Conservation (phyloP, 192 early-diverging fungal genomes). For the Linnemannia elongata region DNA sequence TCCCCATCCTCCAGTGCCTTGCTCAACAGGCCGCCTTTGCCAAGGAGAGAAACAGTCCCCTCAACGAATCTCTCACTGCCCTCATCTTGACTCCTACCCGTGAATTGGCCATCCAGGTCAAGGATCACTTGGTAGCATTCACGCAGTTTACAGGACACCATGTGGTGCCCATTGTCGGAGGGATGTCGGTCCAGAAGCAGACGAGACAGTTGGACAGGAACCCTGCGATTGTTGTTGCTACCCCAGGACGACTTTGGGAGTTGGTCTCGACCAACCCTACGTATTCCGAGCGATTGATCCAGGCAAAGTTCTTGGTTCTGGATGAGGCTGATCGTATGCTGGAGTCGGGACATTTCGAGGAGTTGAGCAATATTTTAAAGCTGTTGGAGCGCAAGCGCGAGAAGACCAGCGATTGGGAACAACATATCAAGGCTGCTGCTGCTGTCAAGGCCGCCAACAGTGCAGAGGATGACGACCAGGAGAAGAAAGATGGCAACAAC, state of each 20-base stretch:
- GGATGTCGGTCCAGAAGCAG: slow-evolving; percentile 95
- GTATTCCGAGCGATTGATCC: slow-evolving; percentile 67
- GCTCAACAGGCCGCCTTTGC: slow-evolving; percentile 54
- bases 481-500: slow-evolving; percentile 15
- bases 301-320: slow-evolving; percentile 79
- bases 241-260: slow-evolving; percentile 83
- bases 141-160: slow-evolving; percentile 60
- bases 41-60: slow-evolving; percentile 15
- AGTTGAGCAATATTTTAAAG: slow-evolving; percentile 75
- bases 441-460: neutral
- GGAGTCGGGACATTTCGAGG: slow-evolving; percentile 83
- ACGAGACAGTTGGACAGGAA: slow-evolving; percentile 73
- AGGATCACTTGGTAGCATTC: slow-evolving; percentile 78
- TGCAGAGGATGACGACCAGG: slow-evolving; percentile 13
- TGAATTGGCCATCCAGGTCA: slow-evolving; percentile 96
- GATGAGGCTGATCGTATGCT: slow-evolving; percentile 92
- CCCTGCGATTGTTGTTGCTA: slow-evolving; percentile 85
- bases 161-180: slow-evolving; percentile 90
- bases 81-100: slow-evolving; percentile 94
- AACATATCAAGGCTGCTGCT: slow-evolving; percentile 18
- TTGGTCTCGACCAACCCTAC: slow-evolving; percentile 67
- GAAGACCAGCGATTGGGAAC: slow-evolving; percentile 53
- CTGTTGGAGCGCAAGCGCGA: slow-evolving; percentile 61
- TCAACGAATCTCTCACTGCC: slow-evolving; percentile 63
- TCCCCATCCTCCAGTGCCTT: slow-evolving; percentile 89